Conservation (phyloP, 2,329 filamentous ascomycete genomes). For the Diaporthe nobilis region DNA sequence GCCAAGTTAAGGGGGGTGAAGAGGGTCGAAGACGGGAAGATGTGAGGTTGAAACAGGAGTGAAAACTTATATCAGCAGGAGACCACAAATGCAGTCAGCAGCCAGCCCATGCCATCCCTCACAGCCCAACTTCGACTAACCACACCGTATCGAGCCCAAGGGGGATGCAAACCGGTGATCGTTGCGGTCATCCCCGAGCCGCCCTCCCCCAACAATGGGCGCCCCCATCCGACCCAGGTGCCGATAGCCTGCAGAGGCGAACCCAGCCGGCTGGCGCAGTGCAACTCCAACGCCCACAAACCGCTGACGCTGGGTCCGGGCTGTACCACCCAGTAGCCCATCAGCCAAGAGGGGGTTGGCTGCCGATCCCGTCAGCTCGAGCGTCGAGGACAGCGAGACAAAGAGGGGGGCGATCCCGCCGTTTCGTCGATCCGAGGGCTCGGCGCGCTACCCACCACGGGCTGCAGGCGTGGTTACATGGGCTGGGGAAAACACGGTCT, state of each 20-base stretch:
- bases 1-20: background rate
- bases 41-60: slow-evolving; percentile 8
- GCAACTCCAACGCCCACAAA: background rate
- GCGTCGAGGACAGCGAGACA: background rate
- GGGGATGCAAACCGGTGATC: slow-evolving; percentile 17
- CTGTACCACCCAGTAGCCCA: background rate
- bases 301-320: slow-evolving; percentile 3
- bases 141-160: background rate
- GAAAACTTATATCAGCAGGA: slow-evolving; percentile 22
- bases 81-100: slow-evolving; percentile 4
- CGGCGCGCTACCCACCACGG: background rate
- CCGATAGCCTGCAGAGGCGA: background rate
- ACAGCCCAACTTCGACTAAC: background rate
- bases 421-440: slow-evolving; percentile 33
- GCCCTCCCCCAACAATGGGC: background rate
- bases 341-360: background rate
- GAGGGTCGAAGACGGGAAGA: background rate
- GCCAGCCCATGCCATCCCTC: background rate
- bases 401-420: background rate
- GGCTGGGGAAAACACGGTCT: background rate
- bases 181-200: slow-evolving; percentile 21
- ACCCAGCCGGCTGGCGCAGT: slow-evolving; percentile 17
- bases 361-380: slow-evolving; percentile 10
- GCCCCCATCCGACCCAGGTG: background rate
- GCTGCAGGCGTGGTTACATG: background rate